A percentile compares a stretch with the other conserved stretches of the same genome.
phyloP scores from a whole-genome alignment of 805 yeast species.

The Sugiyamaella boreocaroliniensis region DNA sequence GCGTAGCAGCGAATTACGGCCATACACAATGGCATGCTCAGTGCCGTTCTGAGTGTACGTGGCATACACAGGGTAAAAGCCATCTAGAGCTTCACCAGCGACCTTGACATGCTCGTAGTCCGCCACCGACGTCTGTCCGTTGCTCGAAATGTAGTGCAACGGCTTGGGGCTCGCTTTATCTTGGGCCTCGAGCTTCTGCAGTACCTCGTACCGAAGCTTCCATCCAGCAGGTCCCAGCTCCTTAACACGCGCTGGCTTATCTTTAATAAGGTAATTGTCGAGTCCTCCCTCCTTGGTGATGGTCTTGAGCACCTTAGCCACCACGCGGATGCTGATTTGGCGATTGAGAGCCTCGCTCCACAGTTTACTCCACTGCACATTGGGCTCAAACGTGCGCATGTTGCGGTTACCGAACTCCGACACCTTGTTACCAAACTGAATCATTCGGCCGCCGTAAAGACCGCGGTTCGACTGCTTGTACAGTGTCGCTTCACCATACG shows the following conservation, averaged over 20 bases:
- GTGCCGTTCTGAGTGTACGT: conserved; percentile 28
- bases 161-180: conserved; percentile 37
- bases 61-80: background rate
- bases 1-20: conserved; percentile 56
- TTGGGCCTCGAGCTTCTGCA: conserved; percentile 39
- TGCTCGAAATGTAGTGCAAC: conserved; percentile 30
- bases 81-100: background rate
- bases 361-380: conserved; percentile 63
- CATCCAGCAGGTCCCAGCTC: conserved; percentile 92
- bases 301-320: conserved; percentile 77
- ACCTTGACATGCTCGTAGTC: conserved; percentile 33
- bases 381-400: conserved; percentile 72
- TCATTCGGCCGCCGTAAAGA: conserved; percentile 80
- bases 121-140: conserved; percentile 37
- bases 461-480: conserved; percentile 86
- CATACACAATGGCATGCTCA: conserved; percentile 48
- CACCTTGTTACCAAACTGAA: conserved; percentile 67
- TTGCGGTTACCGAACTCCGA: conserved; percentile 72
- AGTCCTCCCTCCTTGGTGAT: conserved; percentile 92
- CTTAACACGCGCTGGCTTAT: conserved; percentile 81
- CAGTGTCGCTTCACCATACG: conserved; percentile 69
- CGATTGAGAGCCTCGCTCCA: conserved; percentile 78
- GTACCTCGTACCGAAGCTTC: conserved; percentile 72
- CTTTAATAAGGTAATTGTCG: conserved; percentile 81
- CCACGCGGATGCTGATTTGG: conserved; percentile 52